These are phyloP conservation scores for Suhomyces atakaporum DNA, from an alignment of 1,139 yeast species.

Conservation along the genomic window DNA sequence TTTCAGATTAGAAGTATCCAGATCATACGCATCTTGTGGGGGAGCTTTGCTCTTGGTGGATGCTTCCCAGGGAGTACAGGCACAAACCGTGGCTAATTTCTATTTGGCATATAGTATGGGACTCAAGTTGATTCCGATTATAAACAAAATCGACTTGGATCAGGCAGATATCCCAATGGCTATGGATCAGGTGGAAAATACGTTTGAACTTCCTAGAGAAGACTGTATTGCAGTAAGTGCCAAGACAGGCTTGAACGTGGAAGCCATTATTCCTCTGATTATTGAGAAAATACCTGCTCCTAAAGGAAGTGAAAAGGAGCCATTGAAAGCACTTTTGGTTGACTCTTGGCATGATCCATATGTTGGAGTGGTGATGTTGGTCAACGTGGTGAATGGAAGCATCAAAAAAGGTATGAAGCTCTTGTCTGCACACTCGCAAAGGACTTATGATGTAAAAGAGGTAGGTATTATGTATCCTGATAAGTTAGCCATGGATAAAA, in stretches of 20 bases:
- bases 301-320: slow-evolving; percentile 51
- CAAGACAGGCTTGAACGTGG: slow-evolving; percentile 84
- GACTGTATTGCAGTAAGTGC: slow-evolving; percentile 90
- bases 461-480: slow-evolving; percentile 97
- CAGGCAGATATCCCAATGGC: slow-evolving; percentile 84
- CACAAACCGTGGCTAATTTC: slow-evolving; percentile 96
- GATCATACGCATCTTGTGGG: slow-evolving; percentile 94
- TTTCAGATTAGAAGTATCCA: slow-evolving; percentile 87
- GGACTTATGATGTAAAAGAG: slow-evolving; percentile 83
- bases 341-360: slow-evolving; percentile 98
- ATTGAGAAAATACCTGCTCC: slow-evolving; percentile 78
- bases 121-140: slow-evolving; percentile 79
- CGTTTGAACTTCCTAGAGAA: slow-evolving; percentile 75
- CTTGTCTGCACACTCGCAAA: slow-evolving; percentile 73
- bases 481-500: slow-evolving; percentile 57
- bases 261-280: slow-evolving; percentile 72
- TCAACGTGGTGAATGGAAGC: slow-evolving; percentile 81
- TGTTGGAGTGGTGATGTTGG: slow-evolving; percentile 87
- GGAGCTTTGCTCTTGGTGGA: slow-evolving; percentile 91
- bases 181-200: slow-evolving; percentile 76
- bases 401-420: slow-evolving; percentile 74
- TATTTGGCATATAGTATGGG: slow-evolving; percentile 87
- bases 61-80: slow-evolving; percentile 96
- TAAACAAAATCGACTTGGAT: slow-evolving; percentile 88
- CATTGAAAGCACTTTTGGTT: slow-evolving; percentile 77